Evolutionary conservation across 139 green algal genomes (phyloP).

Genomic region (Chlamydomonas incerta): DNA sequence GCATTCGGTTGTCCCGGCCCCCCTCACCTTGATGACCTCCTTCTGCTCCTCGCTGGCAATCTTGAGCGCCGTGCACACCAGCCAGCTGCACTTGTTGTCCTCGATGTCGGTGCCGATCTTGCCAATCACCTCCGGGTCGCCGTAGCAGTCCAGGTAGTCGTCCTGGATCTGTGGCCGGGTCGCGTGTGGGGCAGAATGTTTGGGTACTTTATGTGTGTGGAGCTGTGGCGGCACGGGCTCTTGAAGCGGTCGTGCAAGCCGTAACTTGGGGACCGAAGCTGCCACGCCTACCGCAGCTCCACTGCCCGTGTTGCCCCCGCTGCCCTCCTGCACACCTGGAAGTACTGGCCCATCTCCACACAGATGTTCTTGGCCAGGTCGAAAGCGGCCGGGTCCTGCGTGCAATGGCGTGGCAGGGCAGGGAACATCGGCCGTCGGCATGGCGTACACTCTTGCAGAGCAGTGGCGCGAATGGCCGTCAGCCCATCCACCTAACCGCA

Average conservation of each 20-base stretch:
- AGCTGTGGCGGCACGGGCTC: too few species aligned
- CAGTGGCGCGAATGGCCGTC: too few species aligned
- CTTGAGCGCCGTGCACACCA: slow-evolving; percentile 94
- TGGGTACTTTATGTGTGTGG: too few species aligned
- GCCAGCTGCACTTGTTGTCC: slow-evolving; percentile 99
- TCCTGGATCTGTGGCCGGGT: slow-evolving; percentile 98
- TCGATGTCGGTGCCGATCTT: slow-evolving; percentile 99
- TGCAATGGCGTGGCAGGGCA: not conserved
- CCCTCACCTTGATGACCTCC: slow-evolving; percentile 79
- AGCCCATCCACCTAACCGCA: too few species aligned
- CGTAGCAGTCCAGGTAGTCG: slow-evolving; percentile 98
- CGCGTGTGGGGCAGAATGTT: too few species aligned
- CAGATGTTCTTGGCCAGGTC: slow-evolving; percentile 84
- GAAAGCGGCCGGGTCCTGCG: slow-evolving; percentile 44
- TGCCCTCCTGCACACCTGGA: slow-evolving; percentile 69
- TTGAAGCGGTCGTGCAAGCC: too few species aligned
- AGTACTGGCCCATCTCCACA: slow-evolving; percentile 94
- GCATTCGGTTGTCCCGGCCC: too few species aligned
- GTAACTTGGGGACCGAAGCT: too few species aligned
- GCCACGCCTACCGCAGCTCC: too few species aligned
- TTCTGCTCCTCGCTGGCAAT: slow-evolving; percentile 82
- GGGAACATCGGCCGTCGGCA: too few species aligned
- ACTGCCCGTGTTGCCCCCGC: too few species aligned
- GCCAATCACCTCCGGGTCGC: slow-evolving; percentile 93
- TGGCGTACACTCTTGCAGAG: too few species aligned